Evolutionary conservation across 176 grass and related monocot species (phyloP).

Genomic region (Bolboschoenus planiculmis): DNA sequence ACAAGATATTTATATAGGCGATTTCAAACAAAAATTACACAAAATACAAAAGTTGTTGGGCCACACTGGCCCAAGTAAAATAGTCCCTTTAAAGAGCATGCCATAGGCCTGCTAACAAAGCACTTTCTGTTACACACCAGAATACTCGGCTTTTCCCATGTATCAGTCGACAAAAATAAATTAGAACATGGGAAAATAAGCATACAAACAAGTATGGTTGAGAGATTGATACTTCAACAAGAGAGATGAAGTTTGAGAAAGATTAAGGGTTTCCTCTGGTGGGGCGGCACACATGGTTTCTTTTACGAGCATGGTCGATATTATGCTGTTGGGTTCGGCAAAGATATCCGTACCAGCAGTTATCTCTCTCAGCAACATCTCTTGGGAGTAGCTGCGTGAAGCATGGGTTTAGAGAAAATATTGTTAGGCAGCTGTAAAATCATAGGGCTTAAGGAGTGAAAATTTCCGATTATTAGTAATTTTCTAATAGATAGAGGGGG

Average conservation of each 20-base stretch:
- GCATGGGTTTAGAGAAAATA: neutral
- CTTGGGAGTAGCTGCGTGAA: constrained; percentile 52
- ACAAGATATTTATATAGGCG: neutral
- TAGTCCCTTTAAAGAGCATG: neutral
- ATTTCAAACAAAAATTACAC: neutral
- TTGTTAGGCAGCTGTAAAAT: constrained; percentile 7
- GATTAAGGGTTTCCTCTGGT: constrained; percentile 49
- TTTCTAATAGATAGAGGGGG: neutral
- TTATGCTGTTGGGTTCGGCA: constrained; percentile 83
- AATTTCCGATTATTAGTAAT: neutral
- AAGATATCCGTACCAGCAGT: constrained; percentile 82
- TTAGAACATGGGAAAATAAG: neutral
- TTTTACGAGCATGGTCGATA: constrained; percentile 63
- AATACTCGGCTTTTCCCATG: neutral
- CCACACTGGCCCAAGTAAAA: neutral
- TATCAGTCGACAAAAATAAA: neutral
- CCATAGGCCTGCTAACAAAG: neutral
- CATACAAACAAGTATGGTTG: neutral
- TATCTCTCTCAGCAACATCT: constrained; percentile 56
- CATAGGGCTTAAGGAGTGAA: constrained; percentile 3
- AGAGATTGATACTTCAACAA: neutral
- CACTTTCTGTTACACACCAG: neutral
- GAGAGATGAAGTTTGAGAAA: neutral
- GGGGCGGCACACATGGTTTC: constrained; percentile 86
- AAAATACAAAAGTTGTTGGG: neutral